phyloP scores from a whole-genome alignment of 116 monocot genomes.

The Dioscorea cayenensis region DNA sequence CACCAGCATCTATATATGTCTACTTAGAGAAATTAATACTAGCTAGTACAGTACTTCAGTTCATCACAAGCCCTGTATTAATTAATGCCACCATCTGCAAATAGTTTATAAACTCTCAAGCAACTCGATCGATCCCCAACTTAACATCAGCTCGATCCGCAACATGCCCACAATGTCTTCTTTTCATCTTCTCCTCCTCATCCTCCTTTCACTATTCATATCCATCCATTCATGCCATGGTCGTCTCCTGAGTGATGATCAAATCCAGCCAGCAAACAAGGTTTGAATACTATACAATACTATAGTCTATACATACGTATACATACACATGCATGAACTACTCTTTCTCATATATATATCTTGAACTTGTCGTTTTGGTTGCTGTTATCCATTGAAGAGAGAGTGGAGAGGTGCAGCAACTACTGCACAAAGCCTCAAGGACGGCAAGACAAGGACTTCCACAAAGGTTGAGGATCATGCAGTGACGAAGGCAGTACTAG shows the following conservation, averaged over 20 bases:
- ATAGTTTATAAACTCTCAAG: background rate
- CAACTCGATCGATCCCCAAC: background rate
- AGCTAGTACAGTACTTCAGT: too few relatives aligned
- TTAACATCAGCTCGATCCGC: background rate
- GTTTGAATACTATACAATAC: too few relatives aligned
- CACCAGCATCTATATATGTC: too few relatives aligned
- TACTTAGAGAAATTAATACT: too few relatives aligned
- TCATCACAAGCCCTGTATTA: background rate
- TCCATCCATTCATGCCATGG: constrained; percentile 22
- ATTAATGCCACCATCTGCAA: background rate
- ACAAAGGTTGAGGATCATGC: too few relatives aligned
- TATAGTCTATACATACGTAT: too few relatives aligned
- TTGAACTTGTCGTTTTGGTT: too few relatives aligned
- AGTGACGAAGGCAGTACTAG: too few relatives aligned
- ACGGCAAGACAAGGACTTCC: background rate
- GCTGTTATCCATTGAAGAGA: too few relatives aligned
- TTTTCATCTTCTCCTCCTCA: constrained; percentile 17
- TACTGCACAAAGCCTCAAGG: background rate
- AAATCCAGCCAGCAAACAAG: background rate
- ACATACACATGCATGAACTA: too few relatives aligned
- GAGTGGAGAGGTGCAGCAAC: too few relatives aligned
- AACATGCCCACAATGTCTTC: constrained; percentile 23
- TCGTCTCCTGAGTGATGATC: constrained; percentile 1
- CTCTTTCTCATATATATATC: too few relatives aligned
- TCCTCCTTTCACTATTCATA: constrained; percentile 28